Conservation (phyloP, 2,329 filamentous ascomycete species). For the Nothomitra cinnamomea region DNA sequence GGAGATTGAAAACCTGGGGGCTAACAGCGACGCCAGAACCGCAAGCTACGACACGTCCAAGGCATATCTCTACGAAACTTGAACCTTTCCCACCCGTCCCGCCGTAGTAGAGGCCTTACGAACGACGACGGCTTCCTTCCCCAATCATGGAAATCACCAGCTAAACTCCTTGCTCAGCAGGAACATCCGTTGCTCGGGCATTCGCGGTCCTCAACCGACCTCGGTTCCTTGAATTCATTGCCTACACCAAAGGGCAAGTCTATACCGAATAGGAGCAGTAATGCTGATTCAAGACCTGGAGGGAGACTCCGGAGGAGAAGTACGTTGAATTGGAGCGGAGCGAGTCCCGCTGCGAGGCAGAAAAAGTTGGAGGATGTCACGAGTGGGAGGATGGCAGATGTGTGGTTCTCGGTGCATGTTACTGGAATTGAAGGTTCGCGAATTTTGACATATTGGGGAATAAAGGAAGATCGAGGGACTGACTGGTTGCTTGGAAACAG, state of each 20-base stretch:
- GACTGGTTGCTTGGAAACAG: conserved; percentile 21
- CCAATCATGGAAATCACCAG: conserved; percentile 45
- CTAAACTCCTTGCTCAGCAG: conserved; percentile 42
- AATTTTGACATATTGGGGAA: not conserved
- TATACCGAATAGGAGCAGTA: conserved; percentile 11
- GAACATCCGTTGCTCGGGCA: conserved; percentile 34
- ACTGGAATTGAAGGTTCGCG: conserved; percentile 29
- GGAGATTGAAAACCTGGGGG: not conserved
- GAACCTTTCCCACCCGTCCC: conserved; percentile 41
- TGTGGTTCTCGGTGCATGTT: conserved; percentile 74
- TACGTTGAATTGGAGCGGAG: conserved; percentile 28
- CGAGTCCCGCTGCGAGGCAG: conserved; percentile 8
- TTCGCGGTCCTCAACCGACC: conserved; percentile 40
- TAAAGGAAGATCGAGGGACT: not conserved
- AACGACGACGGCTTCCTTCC: conserved; percentile 63
- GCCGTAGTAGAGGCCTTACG: conserved; percentile 37
- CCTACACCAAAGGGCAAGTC: conserved; percentile 9
- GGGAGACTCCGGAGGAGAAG: conserved; percentile 33
- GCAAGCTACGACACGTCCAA: conserved; percentile 72
- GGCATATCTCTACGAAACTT: conserved; percentile 80
- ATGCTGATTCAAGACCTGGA: conserved; percentile 14
- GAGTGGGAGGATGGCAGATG: conserved; percentile 59
- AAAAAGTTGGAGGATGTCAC: conserved; percentile 12
- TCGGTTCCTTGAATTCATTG: conserved; percentile 20
- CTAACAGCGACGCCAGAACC: conserved; percentile 39